Percentiles rank a stretch among this genome's conserved stretches.
These are phyloP conservation scores for Amphichorda felina DNA, from an alignment of 2,329 filamentous ascomycete genomes.

Conservation along the genomic window DNA sequence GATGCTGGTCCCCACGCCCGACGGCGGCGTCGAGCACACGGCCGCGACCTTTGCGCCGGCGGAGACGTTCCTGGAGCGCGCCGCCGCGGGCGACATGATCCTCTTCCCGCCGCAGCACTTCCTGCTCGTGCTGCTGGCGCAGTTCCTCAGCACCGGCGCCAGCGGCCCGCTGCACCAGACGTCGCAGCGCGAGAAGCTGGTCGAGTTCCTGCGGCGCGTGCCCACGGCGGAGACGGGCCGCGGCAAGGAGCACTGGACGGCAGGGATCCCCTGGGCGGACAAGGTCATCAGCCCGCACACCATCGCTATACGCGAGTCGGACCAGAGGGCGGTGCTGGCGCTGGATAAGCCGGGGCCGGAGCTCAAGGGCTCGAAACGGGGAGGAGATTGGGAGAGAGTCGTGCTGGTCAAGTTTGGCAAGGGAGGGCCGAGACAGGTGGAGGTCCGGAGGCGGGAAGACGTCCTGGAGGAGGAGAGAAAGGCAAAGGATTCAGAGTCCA, in stretches of 20 bases:
- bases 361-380: conserved; percentile 30
- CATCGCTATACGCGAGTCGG: conserved; percentile 29
- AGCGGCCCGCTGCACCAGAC: conserved; percentile 19
- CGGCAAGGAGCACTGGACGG: conserved; percentile 25
- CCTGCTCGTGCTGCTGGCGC: conserved; percentile 48
- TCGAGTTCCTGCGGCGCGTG: conserved; percentile 35
- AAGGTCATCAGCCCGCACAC: conserved; percentile 48
- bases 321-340: conserved; percentile 37
- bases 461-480: conserved; percentile 32
- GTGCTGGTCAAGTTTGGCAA: conserved; percentile 42
- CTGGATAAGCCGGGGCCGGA: conserved; percentile 48
- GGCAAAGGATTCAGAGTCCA: conserved; percentile 2
- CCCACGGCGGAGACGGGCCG: conserved; percentile 28
- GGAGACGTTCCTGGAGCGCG: conserved; percentile 54
- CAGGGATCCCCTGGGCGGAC: conserved; percentile 41
- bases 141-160: conserved; percentile 31
- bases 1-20: conserved; percentile 56
- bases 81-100: conserved; percentile 56
- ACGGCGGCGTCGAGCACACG: conserved; percentile 55
- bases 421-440: conserved; percentile 38
- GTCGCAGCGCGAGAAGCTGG: conserved; percentile 37
- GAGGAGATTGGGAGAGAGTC: conserved; percentile 47
- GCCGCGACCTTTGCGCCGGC: conserved; percentile 68
- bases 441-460: conserved; percentile 38
- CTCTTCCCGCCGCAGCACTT: conserved; percentile 87